These are phyloP conservation scores for Populus alba DNA, from an alignment of 345 rosid genomes.

Conservation along the genomic window DNA sequence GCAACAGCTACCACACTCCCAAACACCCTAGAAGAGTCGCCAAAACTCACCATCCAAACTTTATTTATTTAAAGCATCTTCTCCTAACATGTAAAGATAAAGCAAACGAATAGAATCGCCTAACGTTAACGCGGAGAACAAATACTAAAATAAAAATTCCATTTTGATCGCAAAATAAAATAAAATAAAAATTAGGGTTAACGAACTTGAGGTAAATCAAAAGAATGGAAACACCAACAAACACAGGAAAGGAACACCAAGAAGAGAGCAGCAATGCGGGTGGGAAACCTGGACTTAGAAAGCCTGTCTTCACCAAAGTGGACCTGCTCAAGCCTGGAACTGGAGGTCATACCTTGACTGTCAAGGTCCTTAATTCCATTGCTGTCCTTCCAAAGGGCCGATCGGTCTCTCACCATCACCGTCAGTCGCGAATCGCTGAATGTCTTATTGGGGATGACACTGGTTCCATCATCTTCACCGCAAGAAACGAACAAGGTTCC, in stretches of 20 bases:
- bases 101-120: too few relatives aligned
- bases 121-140: too few relatives aligned
- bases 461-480: conserved; percentile 39
- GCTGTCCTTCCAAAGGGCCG: conserved; percentile 35
- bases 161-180: not conserved
- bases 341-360: conserved; percentile 40
- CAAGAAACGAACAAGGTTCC: conserved; percentile 29
- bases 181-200: not conserved
- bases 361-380: conserved; percentile 32
- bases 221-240: not conserved
- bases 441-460: conserved; percentile 54
- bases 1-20: too few relatives aligned
- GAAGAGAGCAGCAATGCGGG: not conserved
- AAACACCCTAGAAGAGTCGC: too few relatives aligned
- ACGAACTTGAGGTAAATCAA: not conserved
- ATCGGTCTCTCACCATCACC: conserved; percentile 30
- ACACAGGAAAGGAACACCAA: not conserved
- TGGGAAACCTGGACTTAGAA: conserved; percentile 29
- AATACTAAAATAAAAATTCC: not conserved
- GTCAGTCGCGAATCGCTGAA: conserved; percentile 41
- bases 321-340: conserved; percentile 48
- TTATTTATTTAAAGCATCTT: too few relatives aligned
- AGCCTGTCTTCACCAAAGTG: conserved; percentile 48
- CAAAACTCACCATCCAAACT: not conserved
- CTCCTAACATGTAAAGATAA: too few relatives aligned